Evolutionary conservation across 1,284 basidiomycete species (phyloP).

Genomic region (Sanghuangporus sanghuang): DNA sequence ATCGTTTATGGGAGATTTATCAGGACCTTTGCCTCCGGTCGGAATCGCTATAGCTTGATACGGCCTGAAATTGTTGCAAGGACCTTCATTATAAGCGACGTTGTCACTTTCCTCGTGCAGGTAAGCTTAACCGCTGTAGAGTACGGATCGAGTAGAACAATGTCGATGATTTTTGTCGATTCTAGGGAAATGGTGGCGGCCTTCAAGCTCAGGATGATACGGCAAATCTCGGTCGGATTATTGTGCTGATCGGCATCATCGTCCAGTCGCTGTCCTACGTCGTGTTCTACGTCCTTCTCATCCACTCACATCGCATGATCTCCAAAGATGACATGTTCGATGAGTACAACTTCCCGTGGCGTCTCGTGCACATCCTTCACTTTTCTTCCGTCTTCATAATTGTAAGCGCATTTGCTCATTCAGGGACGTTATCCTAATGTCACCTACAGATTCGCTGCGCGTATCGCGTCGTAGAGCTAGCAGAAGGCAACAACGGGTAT

Average conservation of each 20-base stretch:
- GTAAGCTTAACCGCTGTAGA: not conserved
- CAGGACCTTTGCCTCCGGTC: not conserved
- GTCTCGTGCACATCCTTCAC: conserved; percentile 10
- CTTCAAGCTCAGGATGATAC: not conserved
- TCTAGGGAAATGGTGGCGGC: not conserved
- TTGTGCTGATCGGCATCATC: conserved; percentile 15
- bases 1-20: conserved; percentile 14
- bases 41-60: not conserved
- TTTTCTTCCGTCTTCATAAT: conserved; percentile 19
- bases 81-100: conserved; percentile 15
- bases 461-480: conserved; percentile 33
- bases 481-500: conserved; percentile 33
- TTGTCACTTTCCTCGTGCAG: conserved; percentile 10
- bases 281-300: conserved; percentile 10
- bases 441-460: conserved; percentile 29
- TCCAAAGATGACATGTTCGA: not conserved
- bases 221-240: not conserved
- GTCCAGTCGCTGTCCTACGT: conserved; percentile 12
- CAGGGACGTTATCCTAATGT: not conserved
- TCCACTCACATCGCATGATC: conserved; percentile 6
- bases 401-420: conserved; percentile 1
- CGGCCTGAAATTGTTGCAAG: not conserved
- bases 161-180: not conserved
- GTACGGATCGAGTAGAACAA: not conserved
- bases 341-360: not conserved